These are phyloP conservation scores for Metarhizium sp. DNA, from an alignment of 2,329 filamentous ascomycete species.

Conservation along the genomic window DNA sequence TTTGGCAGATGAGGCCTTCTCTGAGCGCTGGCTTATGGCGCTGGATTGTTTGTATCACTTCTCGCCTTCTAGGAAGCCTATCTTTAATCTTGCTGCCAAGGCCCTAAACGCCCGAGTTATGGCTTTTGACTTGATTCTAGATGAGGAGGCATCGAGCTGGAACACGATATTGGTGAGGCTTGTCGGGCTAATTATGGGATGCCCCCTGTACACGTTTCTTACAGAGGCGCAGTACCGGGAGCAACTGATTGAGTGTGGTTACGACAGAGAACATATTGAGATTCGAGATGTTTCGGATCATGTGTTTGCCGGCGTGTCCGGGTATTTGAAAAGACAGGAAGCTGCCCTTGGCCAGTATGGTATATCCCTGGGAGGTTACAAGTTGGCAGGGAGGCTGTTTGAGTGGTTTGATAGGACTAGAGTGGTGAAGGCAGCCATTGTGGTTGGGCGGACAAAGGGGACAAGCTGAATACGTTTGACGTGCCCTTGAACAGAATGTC, in stretches of 20 bases:
- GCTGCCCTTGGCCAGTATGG: constrained; percentile 22
- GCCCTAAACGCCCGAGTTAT: constrained; percentile 38
- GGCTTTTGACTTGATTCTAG: constrained; percentile 43
- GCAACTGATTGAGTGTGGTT: constrained; percentile 37
- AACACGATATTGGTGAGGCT: constrained; percentile 27
- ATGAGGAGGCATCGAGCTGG: constrained; percentile 16
- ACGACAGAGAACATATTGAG: constrained; percentile 28
- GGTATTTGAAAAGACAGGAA: constrained; percentile 30
- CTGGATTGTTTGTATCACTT: constrained; percentile 50
- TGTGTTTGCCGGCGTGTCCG: constrained; percentile 39
- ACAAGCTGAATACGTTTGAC: neutral
- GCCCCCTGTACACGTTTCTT: constrained; percentile 39
- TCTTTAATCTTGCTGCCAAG: constrained; percentile 31
- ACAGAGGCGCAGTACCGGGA: constrained; percentile 33
- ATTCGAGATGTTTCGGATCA: constrained; percentile 42
- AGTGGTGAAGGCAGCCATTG: constrained; percentile 24
- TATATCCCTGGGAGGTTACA: constrained; percentile 23
- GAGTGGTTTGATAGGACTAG: constrained; percentile 26
- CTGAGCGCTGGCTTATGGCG: constrained; percentile 39
- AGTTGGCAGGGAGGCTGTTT: constrained; percentile 27
- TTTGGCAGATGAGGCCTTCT: constrained; percentile 14
- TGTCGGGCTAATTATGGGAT: constrained; percentile 36
- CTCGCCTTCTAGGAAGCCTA: constrained; percentile 35
- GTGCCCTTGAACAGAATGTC: too few relatives aligned
- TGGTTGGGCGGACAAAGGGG: constrained; percentile 17